These are phyloP conservation scores for Leishmania guyanensis DNA, from an alignment of 208 protist genomes.

Conservation along the genomic window DNA sequence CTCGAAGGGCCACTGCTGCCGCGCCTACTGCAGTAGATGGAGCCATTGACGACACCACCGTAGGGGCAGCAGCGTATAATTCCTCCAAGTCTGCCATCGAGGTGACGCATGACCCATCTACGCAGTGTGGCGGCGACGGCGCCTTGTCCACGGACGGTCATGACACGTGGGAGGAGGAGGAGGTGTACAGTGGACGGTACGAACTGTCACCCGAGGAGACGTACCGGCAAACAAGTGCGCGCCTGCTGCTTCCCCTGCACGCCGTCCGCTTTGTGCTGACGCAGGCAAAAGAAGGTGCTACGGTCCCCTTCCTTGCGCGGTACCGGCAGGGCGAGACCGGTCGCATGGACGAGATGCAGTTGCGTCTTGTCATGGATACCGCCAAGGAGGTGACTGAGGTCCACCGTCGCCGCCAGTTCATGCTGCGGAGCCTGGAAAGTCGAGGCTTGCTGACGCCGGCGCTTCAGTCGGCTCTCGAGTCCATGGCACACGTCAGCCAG, in stretches of 20 bases:
- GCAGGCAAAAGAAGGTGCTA: conserved; percentile 70
- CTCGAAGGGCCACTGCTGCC: background rate
- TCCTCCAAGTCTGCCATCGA: background rate
- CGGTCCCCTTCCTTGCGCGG: conserved; percentile 88
- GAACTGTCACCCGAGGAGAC: conserved; percentile 32
- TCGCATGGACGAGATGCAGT: conserved; percentile 59
- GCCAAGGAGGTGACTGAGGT: conserved; percentile 72
- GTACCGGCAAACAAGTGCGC: conserved; percentile 40
- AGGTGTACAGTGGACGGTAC: conserved; percentile 21
- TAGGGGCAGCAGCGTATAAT: background rate
- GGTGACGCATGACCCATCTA: background rate
- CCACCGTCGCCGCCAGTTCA: conserved; percentile 71
- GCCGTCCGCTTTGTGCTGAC: conserved; percentile 60
- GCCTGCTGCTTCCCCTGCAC: conserved; percentile 35
- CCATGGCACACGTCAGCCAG: conserved; percentile 70
- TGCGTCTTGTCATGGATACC: conserved; percentile 70
- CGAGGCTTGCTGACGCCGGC: conserved; percentile 71
- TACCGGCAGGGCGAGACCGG: conserved; percentile 86
- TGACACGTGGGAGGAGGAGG: conserved; percentile 5
- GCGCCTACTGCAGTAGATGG: background rate
- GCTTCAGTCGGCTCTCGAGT: conserved; percentile 42
- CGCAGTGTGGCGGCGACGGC: background rate
- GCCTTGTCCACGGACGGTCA: background rate
- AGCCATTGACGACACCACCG: background rate
- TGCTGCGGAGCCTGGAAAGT: conserved; percentile 72